Conservation (phyloP, 805 yeast species). For the Starmerella tilneyi region DNA sequence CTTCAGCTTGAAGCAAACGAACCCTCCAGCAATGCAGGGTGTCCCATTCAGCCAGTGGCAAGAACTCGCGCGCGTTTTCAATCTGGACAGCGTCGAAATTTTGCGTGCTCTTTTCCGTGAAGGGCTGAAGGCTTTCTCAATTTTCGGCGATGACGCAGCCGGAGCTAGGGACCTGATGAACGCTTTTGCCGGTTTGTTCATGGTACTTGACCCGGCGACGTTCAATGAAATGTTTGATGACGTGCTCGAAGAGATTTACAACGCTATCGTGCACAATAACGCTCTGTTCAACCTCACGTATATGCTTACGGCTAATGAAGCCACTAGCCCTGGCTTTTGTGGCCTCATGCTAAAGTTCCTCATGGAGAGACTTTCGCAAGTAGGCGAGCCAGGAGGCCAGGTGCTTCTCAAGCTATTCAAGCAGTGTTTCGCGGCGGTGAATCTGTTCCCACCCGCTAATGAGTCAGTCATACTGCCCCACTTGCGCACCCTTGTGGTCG, state of each 20-base stretch:
- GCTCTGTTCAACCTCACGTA: slow-evolving; percentile 87
- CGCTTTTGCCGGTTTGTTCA: slow-evolving; percentile 82
- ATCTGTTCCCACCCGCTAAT: slow-evolving; percentile 71
- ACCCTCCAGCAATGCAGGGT: slow-evolving; percentile 60
- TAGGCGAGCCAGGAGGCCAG: slow-evolving; percentile 70
- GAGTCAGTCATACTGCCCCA: slow-evolving; percentile 85
- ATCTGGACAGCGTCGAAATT: slow-evolving; percentile 70
- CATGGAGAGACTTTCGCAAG: slow-evolving; percentile 58
- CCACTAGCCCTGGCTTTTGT: slow-evolving; percentile 86
- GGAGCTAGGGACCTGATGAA: slow-evolving; percentile 95
- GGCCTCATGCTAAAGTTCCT: slow-evolving; percentile 72
- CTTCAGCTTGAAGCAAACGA: slow-evolving; percentile 78
- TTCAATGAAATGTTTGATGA: slow-evolving; percentile 82
- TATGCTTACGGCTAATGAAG: slow-evolving; percentile 83
- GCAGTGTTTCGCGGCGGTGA: slow-evolving; percentile 90
- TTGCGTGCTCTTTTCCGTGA: slow-evolving; percentile 71
- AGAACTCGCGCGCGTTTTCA: slow-evolving; percentile 72
- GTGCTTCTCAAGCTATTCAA: slow-evolving; percentile 79
- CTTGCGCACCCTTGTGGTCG: slow-evolving; percentile 68
- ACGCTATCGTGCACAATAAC: slow-evolving; percentile 69
- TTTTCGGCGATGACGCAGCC: slow-evolving; percentile 54
- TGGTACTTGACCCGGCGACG: slow-evolving; percentile 88
- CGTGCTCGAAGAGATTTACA: slow-evolving; percentile 68
- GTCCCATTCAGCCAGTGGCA: slow-evolving; percentile 52
- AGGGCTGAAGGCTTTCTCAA: slow-evolving; percentile 67